A percentile compares a stretch with the other conserved stretches of the same genome.
Conservation (phyloP, 345 rosid genomes). For the Eucalyptus camaldulensis region DNA sequence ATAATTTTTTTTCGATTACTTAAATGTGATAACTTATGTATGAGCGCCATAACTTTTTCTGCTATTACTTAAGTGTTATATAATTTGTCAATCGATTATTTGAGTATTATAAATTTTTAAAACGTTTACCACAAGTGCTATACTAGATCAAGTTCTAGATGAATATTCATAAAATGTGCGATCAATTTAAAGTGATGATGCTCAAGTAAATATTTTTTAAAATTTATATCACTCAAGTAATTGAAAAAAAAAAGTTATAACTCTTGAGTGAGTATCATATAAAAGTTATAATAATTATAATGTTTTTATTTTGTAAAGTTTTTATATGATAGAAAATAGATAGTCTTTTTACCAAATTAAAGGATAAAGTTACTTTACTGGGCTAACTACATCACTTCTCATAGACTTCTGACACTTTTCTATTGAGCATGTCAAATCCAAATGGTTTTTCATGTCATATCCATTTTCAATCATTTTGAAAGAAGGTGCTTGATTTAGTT, state of each 20-base stretch:
- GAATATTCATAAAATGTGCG: neutral
- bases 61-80: too few relatives aligned
- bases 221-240: too few relatives aligned
- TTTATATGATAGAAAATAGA: neutral
- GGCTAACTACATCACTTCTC: neutral
- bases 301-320: too few relatives aligned
- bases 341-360: neutral
- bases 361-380: neutral
- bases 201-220: too few relatives aligned
- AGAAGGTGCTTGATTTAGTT: neutral
- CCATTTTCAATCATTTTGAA: neutral
- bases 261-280: rapidly evolving
- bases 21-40: too few relatives aligned
- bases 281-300: rapidly evolving
- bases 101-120: rapidly evolving
- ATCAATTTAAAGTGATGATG: rapidly evolving
- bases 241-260: too few relatives aligned
- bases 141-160: too few relatives aligned
- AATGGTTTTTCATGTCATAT: rapidly evolving
- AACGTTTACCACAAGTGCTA: neutral
- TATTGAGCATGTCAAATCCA: neutral
- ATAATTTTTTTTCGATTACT: too few relatives aligned
- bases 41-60: too few relatives aligned
- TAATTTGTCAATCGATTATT: rapidly evolving
- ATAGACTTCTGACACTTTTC: neutral